phyloP scores from a whole-genome alignment of 345 rosid species.

The Leavenworthia alabamica region DNA sequence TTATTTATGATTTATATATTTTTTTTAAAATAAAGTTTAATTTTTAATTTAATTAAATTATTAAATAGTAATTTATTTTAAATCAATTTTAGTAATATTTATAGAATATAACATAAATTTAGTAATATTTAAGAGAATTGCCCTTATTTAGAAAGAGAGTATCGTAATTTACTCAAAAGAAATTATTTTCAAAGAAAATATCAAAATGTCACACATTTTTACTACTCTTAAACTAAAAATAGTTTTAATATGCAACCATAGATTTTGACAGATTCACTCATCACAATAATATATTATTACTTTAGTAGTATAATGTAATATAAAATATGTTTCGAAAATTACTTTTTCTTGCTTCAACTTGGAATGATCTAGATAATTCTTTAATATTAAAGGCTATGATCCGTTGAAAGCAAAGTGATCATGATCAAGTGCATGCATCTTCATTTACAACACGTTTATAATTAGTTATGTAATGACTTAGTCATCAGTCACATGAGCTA shows the following conservation, averaged over 20 bases:
- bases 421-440: slow-evolving; percentile 28
- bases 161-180: neutral
- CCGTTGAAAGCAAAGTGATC: slow-evolving; percentile 18
- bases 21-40: no score
- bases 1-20: no score
- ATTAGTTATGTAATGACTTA: slow-evolving; percentile 18
- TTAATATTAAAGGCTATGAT: neutral
- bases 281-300: neutral
- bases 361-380: slow-evolving; percentile 19
- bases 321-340: neutral
- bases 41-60: no score
- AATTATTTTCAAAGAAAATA: neutral
- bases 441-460: slow-evolving; percentile 20
- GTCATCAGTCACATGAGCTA: slow-evolving; percentile 25
- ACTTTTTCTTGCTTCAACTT: neutral
- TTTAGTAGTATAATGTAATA: neutral
- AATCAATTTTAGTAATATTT: no score
- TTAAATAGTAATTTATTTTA: no score
- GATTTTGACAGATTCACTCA: neutral
- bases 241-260: neutral
- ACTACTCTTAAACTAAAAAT: neutral
- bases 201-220: neutral
- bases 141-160: no score
- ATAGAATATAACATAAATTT: no score
- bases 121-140: no score